These are phyloP conservation scores for Coffea humblotiana DNA, from an alignment of 305 asterid species.

Conservation along the genomic window DNA sequence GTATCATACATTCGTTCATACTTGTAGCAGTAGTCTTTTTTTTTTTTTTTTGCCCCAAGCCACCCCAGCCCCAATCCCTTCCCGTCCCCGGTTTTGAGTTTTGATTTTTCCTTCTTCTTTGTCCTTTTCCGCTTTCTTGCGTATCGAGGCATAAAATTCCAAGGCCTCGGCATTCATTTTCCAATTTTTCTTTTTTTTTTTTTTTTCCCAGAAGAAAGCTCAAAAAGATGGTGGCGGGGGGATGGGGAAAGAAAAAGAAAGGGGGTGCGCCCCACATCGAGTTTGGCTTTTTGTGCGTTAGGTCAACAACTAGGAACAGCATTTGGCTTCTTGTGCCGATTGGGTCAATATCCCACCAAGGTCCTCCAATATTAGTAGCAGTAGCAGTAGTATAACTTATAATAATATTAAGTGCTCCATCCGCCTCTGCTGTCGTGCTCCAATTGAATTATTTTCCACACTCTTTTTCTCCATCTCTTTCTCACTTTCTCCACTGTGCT, in stretches of 20 bases:
- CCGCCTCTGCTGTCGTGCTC: no score
- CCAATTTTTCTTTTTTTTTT: not conserved
- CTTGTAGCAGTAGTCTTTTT: no score
- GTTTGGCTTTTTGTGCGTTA: constrained; percentile 47
- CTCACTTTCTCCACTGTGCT: not conserved
- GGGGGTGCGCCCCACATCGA: constrained; percentile 17
- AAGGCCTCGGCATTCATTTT: constrained; percentile 1
- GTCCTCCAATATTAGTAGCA: constrained; percentile 27
- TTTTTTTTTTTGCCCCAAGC: no score
- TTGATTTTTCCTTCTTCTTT: not conserved
- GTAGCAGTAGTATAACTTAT: no score
- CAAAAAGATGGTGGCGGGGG: not conserved
- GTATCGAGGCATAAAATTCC: constrained; percentile 4
- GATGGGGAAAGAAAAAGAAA: not conserved
- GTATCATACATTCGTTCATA: no score
- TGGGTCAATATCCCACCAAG: constrained; percentile 44
- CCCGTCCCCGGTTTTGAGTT: not conserved
- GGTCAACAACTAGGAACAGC: constrained; percentile 71
- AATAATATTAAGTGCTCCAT: no score
- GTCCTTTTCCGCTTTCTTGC: constrained; percentile 6
- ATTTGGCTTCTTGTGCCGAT: constrained; percentile 48
- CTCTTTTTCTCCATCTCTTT: no score
- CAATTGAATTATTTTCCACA: no score
- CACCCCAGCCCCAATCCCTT: not conserved
- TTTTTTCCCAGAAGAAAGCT: not conserved